Percentiles rank a stretch among this genome's conserved stretches.
Evolutionary conservation across 345 rosid species (phyloP).

Genomic region (Rhizophora mangle): DNA sequence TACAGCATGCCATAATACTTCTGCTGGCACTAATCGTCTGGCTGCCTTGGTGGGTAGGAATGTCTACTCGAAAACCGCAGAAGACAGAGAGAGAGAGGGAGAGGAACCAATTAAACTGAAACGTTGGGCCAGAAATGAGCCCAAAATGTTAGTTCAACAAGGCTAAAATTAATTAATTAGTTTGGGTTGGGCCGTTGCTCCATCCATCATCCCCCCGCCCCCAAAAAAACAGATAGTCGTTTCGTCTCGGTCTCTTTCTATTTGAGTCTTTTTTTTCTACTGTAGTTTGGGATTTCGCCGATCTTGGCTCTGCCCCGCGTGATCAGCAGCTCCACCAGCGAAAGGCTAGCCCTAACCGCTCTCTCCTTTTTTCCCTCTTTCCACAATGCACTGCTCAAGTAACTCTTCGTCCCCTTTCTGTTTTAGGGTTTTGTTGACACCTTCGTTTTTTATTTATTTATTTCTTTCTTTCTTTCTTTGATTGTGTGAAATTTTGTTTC

Average conservation of each 20-base stretch:
- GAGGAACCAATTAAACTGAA: too few relatives aligned
- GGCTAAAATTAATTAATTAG: too few relatives aligned
- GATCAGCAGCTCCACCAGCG: not conserved
- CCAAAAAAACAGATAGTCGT: not conserved
- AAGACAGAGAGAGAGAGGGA: too few relatives aligned
- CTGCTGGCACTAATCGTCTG: too few relatives aligned
- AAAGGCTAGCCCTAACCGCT: conserved; percentile 32
- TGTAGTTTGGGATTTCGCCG: not conserved
- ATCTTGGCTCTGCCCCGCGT: not conserved
- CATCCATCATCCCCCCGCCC: too few relatives aligned
- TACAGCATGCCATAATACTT: too few relatives aligned
- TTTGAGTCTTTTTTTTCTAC: not conserved
- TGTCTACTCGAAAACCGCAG: too few relatives aligned
- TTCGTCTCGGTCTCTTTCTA: not conserved
- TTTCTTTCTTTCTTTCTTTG: not conserved
- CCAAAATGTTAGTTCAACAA: too few relatives aligned
- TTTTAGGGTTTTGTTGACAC: not conserved
- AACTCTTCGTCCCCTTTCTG: conserved; percentile 17
- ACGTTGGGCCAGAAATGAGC: too few relatives aligned
- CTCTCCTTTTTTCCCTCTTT: conserved; percentile 3
- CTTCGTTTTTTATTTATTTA: not conserved
- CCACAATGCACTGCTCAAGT: conserved; percentile 82
- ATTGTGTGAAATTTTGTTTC: not conserved
- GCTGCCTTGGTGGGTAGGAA: too few relatives aligned
- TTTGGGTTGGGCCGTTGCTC: too few relatives aligned